These are phyloP conservation scores for Daedalea quercina DNA, from an alignment of 768 basidiomycete species.

Conservation along the genomic window DNA sequence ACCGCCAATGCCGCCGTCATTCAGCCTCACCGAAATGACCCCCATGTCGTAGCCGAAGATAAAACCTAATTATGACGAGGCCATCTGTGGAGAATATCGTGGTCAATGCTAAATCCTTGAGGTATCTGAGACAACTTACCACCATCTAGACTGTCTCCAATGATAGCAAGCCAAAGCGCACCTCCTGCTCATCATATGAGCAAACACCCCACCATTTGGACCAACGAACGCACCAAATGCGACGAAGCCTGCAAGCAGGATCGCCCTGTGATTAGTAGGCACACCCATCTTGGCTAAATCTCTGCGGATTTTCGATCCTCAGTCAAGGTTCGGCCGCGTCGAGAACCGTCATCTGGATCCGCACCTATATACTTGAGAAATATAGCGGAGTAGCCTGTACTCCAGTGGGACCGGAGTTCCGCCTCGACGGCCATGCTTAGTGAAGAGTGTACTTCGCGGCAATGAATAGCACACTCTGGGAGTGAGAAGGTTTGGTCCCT, in stretches of 20 bases:
- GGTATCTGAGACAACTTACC: not conserved
- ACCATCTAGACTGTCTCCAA: not conserved
- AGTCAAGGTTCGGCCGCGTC: not conserved
- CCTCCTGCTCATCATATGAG: not conserved
- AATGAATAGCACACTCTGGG: not conserved
- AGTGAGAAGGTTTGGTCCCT: not conserved
- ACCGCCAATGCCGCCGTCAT: not conserved
- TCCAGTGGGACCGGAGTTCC: not conserved
- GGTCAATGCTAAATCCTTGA: not conserved
- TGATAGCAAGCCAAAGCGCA: not conserved
- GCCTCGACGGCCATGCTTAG: not conserved
- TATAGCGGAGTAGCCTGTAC: too few relatives aligned
- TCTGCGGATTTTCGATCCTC: not conserved
- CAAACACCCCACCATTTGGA: not conserved
- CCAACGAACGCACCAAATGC: slow-evolving; percentile 57
- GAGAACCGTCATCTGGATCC: too few relatives aligned
- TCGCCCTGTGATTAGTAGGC: slow-evolving; percentile 55
- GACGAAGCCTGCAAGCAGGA: slow-evolving; percentile 61
- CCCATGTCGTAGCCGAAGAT: slow-evolving; percentile 75
- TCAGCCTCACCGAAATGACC: slow-evolving; percentile 54
- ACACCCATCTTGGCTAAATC: slow-evolving; percentile 28
- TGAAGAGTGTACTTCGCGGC: not conserved
- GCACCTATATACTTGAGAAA: too few relatives aligned
- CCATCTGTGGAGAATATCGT: not conserved
- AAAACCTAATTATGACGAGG: slow-evolving; percentile 35